phyloP scores from a whole-genome alignment of 2,329 filamentous ascomycete species.

The Claviceps arundinis region DNA sequence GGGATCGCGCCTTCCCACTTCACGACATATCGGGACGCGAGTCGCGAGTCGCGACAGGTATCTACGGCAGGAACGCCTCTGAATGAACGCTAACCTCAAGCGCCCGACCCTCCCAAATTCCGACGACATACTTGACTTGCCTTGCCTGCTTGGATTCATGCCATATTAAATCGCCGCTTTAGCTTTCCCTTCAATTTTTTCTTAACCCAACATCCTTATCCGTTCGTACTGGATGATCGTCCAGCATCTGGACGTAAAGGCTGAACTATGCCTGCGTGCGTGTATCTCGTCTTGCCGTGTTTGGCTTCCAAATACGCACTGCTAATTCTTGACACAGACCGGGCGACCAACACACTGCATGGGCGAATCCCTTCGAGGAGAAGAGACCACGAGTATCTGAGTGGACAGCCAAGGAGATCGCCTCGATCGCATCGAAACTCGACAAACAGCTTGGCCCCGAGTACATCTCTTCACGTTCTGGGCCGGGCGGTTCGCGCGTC shows the following conservation, averaged over 20 bases:
- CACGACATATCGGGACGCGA: neutral
- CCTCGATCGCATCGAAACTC: slow-evolving; percentile 70
- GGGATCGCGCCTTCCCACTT: slow-evolving; percentile 3
- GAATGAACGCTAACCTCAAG: neutral
- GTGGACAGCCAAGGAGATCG: slow-evolving; percentile 84
- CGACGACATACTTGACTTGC: neutral
- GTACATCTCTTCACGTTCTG: slow-evolving; percentile 78
- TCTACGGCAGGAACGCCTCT: neutral
- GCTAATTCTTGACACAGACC: slow-evolving; percentile 32
- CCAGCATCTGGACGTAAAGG: slow-evolving; percentile 1
- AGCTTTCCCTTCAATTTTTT: too few relatives aligned
- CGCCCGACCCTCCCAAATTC: neutral
- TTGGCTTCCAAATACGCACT: neutral
- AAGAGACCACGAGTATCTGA: slow-evolving; percentile 52
- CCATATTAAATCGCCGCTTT: neutral
- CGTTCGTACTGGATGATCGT: neutral
- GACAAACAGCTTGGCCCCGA: slow-evolving; percentile 93
- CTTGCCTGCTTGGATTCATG: neutral
- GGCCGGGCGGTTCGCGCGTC: slow-evolving; percentile 72
- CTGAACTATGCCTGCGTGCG: slow-evolving; percentile 31
- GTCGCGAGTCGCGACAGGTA: neutral
- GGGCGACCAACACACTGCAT: slow-evolving; percentile 48
- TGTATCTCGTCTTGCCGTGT: slow-evolving; percentile 7
- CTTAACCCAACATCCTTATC: neutral
- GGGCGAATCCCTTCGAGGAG: slow-evolving; percentile 73